Evolutionary conservation across 2,329 filamentous ascomycete genomes (phyloP).

Genomic region (Stagonosporopsis cucurbitacearum): DNA sequence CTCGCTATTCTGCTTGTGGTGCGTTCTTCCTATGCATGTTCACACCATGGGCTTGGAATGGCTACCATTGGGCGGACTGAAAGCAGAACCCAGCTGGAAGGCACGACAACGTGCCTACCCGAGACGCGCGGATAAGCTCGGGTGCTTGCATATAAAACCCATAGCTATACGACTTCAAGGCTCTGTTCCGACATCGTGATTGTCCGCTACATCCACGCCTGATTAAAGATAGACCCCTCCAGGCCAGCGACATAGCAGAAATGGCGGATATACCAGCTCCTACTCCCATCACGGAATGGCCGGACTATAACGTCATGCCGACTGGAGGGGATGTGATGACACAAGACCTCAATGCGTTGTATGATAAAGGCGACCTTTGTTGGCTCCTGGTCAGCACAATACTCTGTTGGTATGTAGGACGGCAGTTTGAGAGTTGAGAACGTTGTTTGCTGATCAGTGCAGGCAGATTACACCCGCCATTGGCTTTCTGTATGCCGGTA

Average conservation of each 20-base stretch:
- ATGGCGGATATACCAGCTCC: constrained; percentile 39
- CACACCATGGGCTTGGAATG: neutral
- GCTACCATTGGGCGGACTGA: constrained; percentile 19
- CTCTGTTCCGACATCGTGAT: neutral
- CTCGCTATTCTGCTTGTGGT: constrained; percentile 27
- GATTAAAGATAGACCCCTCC: neutral
- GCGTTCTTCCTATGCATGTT: constrained; percentile 23
- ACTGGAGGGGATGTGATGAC: constrained; percentile 55
- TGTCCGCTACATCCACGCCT: neutral
- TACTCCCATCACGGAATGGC: constrained; percentile 51
- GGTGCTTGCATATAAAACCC: constrained; percentile 19
- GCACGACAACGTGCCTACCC: neutral
- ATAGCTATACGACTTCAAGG: neutral
- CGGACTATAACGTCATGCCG: constrained; percentile 51
- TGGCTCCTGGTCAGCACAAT: constrained; percentile 49
- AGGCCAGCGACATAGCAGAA: neutral
- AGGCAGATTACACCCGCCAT: constrained; percentile 47
- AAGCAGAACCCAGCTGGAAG: constrained; percentile 8
- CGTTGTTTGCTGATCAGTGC: constrained; percentile 1
- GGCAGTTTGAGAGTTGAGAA: neutral
- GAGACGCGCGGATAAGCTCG: constrained; percentile 18
- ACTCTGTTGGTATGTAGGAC: constrained; percentile 36
- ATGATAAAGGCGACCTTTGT: constrained; percentile 56
- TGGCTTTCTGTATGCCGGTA: constrained; percentile 45
- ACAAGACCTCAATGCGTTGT: constrained; percentile 54